Percentiles rank a stretch among this genome's conserved stretches.
Conservation (phyloP, 306 rosid species). For the Elaeagnus macrophylla region DNA sequence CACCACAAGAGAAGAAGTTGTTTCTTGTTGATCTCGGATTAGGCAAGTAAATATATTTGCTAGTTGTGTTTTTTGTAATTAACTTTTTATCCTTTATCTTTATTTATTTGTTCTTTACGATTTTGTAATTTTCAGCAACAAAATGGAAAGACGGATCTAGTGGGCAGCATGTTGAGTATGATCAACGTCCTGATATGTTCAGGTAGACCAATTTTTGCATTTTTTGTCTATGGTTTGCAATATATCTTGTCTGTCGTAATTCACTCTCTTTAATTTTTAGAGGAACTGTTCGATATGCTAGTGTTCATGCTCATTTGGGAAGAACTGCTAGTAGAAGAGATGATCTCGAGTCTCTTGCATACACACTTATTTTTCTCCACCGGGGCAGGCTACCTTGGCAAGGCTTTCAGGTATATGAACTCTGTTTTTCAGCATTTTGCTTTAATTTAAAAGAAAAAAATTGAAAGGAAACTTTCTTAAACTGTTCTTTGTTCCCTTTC, state of each 20-base stretch:
- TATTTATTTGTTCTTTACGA: conserved; percentile 7
- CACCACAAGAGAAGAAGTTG: conserved; percentile 81
- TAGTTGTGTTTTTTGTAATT: neutral
- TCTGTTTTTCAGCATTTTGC: conserved; percentile 4
- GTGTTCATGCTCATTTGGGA: conserved; percentile 95
- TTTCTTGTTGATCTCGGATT: conserved; percentile 94
- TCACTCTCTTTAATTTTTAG: conserved; percentile 24
- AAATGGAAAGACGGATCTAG: conserved; percentile 78
- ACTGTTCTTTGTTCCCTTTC: conserved; percentile 10
- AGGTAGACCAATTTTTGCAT: conserved; percentile 33
- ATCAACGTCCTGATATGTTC: conserved; percentile 95
- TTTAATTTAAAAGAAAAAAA: no score
- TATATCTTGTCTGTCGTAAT: conserved; percentile 1
- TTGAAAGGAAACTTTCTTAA: neutral
- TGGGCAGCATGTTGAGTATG: conserved; percentile 85
- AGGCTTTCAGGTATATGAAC: conserved; percentile 65
- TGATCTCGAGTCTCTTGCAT: conserved; percentile 93
- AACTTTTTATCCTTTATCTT: conserved; percentile 9
- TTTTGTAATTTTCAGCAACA: conserved; percentile 47
- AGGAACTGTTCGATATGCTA: conserved; percentile 94
- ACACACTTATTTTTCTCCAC: conserved; percentile 81
- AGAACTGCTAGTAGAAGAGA: conserved; percentile 97
- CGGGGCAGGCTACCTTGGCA: conserved; percentile 93
- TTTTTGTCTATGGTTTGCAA: conserved; percentile 1
- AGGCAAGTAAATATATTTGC: conserved; percentile 38